These are phyloP conservation scores for Paracoccidioides lutzii DNA, from an alignment of 2,329 filamentous ascomycete genomes.

Conservation along the genomic window DNA sequence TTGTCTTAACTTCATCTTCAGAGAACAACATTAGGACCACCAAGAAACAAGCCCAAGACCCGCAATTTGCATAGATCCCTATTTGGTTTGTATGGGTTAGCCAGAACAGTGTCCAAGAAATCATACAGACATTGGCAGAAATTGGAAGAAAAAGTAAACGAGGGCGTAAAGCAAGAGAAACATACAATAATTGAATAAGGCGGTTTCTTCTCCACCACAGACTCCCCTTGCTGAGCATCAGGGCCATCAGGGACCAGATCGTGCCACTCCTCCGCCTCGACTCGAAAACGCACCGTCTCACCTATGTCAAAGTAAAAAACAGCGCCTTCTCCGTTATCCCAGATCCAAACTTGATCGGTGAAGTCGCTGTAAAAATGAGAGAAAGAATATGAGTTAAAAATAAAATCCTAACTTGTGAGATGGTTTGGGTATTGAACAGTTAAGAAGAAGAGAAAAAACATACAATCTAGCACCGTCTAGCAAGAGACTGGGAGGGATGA, in stretches of 20 bases:
- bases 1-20: neutral
- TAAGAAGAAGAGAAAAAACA: conserved; percentile 20
- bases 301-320: conserved; percentile 79
- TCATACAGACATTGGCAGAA: neutral
- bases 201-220: conserved; percentile 46
- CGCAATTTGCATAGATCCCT: conserved; percentile 37
- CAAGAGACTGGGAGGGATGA: conserved; percentile 60
- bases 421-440: neutral
- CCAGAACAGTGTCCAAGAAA: neutral
- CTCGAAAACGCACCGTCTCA: conserved; percentile 74
- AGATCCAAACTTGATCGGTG: conserved; percentile 70
- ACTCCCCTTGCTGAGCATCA: conserved; percentile 47
- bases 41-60: conserved; percentile 34
- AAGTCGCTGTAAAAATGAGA: conserved; percentile 44
- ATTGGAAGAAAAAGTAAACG: neutral
- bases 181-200: conserved; percentile 35
- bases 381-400: neutral
- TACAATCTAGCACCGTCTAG: conserved; percentile 67
- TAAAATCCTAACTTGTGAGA: neutral
- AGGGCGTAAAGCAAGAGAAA: conserved; percentile 3
- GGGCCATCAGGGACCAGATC: conserved; percentile 68
- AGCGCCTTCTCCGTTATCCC: conserved; percentile 58
- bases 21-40: conserved; percentile 24
- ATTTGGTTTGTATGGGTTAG: conserved; percentile 7
- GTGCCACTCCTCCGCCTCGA: conserved; percentile 81